Percentiles rank a stretch among this genome's conserved stretches.
Conservation (phyloP, 495 filamentous ascomycete genomes). For the Penicillium egyptiacum region DNA sequence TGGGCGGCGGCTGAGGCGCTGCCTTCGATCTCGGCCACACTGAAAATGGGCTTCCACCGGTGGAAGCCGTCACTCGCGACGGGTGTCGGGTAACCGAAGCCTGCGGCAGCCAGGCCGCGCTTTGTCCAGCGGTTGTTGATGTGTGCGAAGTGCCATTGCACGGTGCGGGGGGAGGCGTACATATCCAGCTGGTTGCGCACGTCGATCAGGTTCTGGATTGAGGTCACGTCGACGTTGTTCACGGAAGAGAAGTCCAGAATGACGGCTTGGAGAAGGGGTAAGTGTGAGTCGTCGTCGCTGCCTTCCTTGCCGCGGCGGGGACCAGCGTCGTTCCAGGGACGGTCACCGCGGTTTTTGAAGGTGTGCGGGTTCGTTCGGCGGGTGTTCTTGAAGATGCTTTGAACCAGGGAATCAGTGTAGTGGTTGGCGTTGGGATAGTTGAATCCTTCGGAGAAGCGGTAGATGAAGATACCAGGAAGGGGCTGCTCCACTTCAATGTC, state of each 20-base stretch:
- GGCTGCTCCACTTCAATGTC: slow-evolving; percentile 74
- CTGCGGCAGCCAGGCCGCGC: slow-evolving; percentile 84
- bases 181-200: slow-evolving; percentile 95
- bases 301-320: slow-evolving; percentile 59
- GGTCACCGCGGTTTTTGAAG: slow-evolving; percentile 70
- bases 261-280: slow-evolving; percentile 82
- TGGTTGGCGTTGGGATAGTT: slow-evolving; percentile 94
- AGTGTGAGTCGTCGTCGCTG: slow-evolving; percentile 45
- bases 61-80: slow-evolving; percentile 52
- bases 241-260: slow-evolving; percentile 95
- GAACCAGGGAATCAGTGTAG: slow-evolving; percentile 79
- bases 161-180: slow-evolving; percentile 76
- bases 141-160: slow-evolving; percentile 95
- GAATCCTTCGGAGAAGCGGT: slow-evolving; percentile 94
- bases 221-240: slow-evolving; percentile 95
- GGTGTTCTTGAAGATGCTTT: slow-evolving; percentile 71
- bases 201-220: slow-evolving; percentile 92
- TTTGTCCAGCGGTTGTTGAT: slow-evolving; percentile 99
- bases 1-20: slow-evolving; percentile 63
- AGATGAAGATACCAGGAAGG: slow-evolving; percentile 95
- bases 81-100: slow-evolving; percentile 87
- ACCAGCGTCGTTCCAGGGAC: slow-evolving; percentile 95
- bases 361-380: slow-evolving; percentile 69
- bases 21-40: slow-evolving; percentile 85
- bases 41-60: slow-evolving; percentile 96